Evolutionary conservation across 306 rosid species (phyloP).

Genomic region (Calophaca sinica): DNA sequence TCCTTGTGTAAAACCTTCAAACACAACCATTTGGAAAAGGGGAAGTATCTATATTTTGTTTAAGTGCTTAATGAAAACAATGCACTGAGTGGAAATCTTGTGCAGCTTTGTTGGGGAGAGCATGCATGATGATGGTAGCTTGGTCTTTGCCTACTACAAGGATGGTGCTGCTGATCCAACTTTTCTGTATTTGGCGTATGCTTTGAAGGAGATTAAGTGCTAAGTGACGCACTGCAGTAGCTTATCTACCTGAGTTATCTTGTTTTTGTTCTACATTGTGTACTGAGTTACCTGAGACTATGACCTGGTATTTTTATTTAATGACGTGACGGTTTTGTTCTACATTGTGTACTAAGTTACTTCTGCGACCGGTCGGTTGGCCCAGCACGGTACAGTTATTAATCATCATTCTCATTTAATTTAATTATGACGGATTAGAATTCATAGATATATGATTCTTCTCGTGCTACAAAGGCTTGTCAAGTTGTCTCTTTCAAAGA

Average conservation of each 20-base stretch:
- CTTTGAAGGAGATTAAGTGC: conserved; percentile 88
- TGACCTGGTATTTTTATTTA: conserved; percentile 30
- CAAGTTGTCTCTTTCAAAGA: background rate
- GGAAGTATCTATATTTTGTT: background rate
- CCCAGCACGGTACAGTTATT: too few species aligned
- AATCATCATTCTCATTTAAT: conserved; percentile 16
- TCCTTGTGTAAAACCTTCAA: background rate
- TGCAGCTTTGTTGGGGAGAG: conserved; percentile 91
- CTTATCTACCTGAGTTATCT: conserved; percentile 39
- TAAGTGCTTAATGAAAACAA: background rate
- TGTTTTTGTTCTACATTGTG: conserved; percentile 33
- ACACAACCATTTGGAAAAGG: background rate
- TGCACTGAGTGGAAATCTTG: background rate
- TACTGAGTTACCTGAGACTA: conserved; percentile 40
- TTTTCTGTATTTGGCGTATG: conserved; percentile 65
- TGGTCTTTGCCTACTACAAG: conserved; percentile 88
- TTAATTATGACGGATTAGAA: conserved; percentile 27
- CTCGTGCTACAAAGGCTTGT: background rate
- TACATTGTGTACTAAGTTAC: too few species aligned
- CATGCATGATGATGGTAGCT: conserved; percentile 70
- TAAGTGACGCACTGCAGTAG: conserved; percentile 41
- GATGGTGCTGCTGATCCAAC: conserved; percentile 88
- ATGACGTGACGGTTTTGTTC: conserved; percentile 21
- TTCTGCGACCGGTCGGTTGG: too few species aligned
- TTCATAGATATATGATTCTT: conserved; percentile 20